Evolutionary conservation across 2,329 filamentous ascomycete species (phyloP), one percentile per base, ranked within the genome.

Genomic region (Neoarthrinium moseri): DNA sequence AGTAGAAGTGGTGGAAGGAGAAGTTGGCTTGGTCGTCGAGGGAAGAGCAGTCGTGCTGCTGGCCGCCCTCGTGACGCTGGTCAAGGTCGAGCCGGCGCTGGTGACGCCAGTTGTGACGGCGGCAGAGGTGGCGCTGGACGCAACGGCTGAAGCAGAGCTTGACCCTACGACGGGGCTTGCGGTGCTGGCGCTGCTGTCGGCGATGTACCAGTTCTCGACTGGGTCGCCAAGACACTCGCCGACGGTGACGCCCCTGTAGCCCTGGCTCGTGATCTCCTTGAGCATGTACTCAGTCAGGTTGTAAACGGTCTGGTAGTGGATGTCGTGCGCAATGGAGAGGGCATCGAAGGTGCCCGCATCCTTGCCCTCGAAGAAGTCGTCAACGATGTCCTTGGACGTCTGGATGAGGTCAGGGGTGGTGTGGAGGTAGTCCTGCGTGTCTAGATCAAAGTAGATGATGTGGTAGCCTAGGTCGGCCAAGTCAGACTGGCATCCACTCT

Each of bases 351-450:
- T 43, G 34, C 54, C 45, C 5, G 64, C 49, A 5, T 52, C 53
- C 21, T 41, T 47, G n/a, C 59, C 58, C 47, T 63, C 55, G 51
- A 78, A 71, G 45, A 71, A 72, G 22, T 65, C 58, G 48, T 71
- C 64, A 51, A 82, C 80, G 50, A 72, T 69, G 33, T 72, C 62
- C 59, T 75, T 73, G 34, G 73, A 64, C 43, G 67, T 69, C 53
- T 74, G 67, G 46, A 75, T 74, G 51, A 64, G 54, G 12, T 52
- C 54, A 2, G 77, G 69, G 7, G 64, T 65, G 46, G 73, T 68
- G 53, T 80, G 73, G 54, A 77, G 66, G 56, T 79, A 83, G 61
- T 84, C 81, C 51, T 81, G 76, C 13, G 81, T 84, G 57, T 84
- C 80, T 11, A 83, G 61, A 55, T 81, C 75, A 53, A 75, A 78